These are phyloP conservation scores for Lichtheimia corymbifera DNA, from an alignment of 371 early-diverging fungal species.

Conservation along the genomic window DNA sequence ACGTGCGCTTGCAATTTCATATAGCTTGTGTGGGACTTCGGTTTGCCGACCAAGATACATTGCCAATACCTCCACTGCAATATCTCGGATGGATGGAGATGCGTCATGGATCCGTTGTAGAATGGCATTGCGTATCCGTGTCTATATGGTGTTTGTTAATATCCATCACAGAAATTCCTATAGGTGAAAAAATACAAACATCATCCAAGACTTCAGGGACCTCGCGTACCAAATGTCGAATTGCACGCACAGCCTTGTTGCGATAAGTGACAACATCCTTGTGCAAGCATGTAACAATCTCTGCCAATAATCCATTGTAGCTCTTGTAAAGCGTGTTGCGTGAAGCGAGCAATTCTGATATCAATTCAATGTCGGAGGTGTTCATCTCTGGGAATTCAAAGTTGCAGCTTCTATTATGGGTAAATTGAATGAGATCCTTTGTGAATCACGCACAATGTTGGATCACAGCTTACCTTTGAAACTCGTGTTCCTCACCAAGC, in stretches of 20 bases:
- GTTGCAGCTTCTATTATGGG: background rate
- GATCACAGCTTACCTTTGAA: background rate
- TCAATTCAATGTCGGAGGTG: slow-evolving; percentile 24
- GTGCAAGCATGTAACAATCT: slow-evolving; percentile 66
- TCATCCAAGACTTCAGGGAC: slow-evolving; percentile 66
- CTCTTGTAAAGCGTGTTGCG: slow-evolving; percentile 66
- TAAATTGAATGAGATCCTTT: background rate
- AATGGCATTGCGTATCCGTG: slow-evolving; percentile 69
- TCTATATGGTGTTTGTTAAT: slow-evolving; percentile 22
- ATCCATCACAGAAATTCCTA: background rate
- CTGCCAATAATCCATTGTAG: slow-evolving; percentile 67
- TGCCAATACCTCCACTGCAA: slow-evolving; percentile 86
- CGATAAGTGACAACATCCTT: slow-evolving; percentile 70
- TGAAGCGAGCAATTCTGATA: slow-evolving; percentile 52
- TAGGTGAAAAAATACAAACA: slow-evolving; percentile 20
- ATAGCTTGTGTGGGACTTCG: slow-evolving; percentile 67
- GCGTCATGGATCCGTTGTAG: slow-evolving; percentile 76
- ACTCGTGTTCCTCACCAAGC: background rate
- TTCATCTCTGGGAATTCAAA: slow-evolving; percentile 32
- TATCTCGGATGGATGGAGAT: slow-evolving; percentile 89
- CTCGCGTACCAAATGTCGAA: slow-evolving; percentile 69
- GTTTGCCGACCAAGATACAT: slow-evolving; percentile 69
- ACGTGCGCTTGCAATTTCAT: slow-evolving; percentile 71
- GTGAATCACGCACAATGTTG: too few species aligned
- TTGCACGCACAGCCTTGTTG: slow-evolving; percentile 73